phyloP scores from a whole-genome alignment of 768 basidiomycete genomes.

The Mycena rebaudengoi region DNA sequence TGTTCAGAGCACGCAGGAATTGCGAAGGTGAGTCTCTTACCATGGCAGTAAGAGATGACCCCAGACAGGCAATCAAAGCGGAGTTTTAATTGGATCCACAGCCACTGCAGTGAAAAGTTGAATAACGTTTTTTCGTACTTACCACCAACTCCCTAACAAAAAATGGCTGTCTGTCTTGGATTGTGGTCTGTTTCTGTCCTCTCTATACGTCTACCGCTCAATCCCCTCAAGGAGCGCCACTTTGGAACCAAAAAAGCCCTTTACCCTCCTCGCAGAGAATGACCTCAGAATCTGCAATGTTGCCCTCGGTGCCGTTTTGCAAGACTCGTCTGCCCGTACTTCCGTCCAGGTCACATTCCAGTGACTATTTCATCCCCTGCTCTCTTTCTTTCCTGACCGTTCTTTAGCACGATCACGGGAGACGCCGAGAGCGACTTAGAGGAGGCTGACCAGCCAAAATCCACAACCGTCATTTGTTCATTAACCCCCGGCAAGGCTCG shows the following conservation, averaged over 20 bases:
- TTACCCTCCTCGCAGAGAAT: constrained; percentile 64
- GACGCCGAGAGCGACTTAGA: constrained; percentile 43
- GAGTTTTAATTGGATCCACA: too few relatives aligned
- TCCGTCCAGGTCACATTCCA: constrained; percentile 73
- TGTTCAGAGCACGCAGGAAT: constrained; percentile 4
- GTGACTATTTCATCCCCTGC: neutral
- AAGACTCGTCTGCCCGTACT: constrained; percentile 65
- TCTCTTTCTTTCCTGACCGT: constrained; percentile 7
- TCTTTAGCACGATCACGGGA: neutral
- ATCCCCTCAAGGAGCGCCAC: constrained; percentile 61
- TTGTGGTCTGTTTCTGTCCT: constrained; percentile 61
- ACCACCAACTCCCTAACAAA: too few relatives aligned
- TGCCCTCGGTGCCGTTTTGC: constrained; percentile 78
- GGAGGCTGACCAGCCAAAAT: constrained; percentile 28
- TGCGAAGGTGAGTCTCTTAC: constrained; percentile 45
- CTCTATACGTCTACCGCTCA: constrained; percentile 10
- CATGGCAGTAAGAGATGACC: constrained; percentile 50
- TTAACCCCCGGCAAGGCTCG: constrained; percentile 84
- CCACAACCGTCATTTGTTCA: constrained; percentile 75
- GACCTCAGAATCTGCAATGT: constrained; percentile 86
- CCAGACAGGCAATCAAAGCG: too few relatives aligned
- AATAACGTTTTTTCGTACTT: too few relatives aligned
- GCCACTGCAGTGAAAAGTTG: too few relatives aligned
- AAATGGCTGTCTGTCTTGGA: constrained; percentile 69
- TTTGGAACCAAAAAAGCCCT: constrained; percentile 64